Base-by-base conservation (phyloP, 495 filamentous ascomycete genomes). In the Sordaria brevicollis region DNA sequence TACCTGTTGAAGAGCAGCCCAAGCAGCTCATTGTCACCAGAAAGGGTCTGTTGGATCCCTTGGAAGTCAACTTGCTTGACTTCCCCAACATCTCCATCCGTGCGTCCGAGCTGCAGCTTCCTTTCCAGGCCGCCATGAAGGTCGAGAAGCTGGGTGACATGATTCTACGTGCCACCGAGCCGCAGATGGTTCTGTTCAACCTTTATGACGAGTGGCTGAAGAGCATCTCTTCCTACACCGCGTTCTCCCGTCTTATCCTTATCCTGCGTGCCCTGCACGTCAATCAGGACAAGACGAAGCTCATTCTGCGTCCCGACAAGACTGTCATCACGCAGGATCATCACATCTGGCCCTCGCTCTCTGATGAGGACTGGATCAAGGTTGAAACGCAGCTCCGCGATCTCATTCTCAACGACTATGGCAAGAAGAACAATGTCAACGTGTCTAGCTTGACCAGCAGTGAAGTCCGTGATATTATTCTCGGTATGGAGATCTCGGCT, bases 51-150 rank as follows among this genome's bases (percentile, higher is more conserved):
- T 83, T 99, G 36, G 96, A 99, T 87, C 96, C 96, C 66, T 87
- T 99, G 7, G 96, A 99, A 79, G 96, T 99, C 37, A 96, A 98
- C 74, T 80, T 99, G 72, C 88, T 99, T 25, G 96, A 99, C 79
- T 99, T 99, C 85, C 96, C 96, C 49, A 99, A 99, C 76, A 99
- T 99, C 71, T 97, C 94, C 10, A 99, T 99, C 73, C 93, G 96
- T 73, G 96, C 96, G 43, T 99, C 96, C 1, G 96, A 99, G 82
- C 83, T 99, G 69, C 96, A 99, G 80, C 83, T 99, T 70, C 96
- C 96, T 5, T 99, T 99, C 91, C 96, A 99, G 79, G 96, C 96
- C 62, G 96, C 96, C 4, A 99, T 99, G 96, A 99, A 98, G 85
- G 94, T 99, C 41, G 96, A 99, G 81, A 98, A 97, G 79, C 85